phyloP scores from a whole-genome alignment of 73 alveolate genomes.

The Effrenium voratum region DNA sequence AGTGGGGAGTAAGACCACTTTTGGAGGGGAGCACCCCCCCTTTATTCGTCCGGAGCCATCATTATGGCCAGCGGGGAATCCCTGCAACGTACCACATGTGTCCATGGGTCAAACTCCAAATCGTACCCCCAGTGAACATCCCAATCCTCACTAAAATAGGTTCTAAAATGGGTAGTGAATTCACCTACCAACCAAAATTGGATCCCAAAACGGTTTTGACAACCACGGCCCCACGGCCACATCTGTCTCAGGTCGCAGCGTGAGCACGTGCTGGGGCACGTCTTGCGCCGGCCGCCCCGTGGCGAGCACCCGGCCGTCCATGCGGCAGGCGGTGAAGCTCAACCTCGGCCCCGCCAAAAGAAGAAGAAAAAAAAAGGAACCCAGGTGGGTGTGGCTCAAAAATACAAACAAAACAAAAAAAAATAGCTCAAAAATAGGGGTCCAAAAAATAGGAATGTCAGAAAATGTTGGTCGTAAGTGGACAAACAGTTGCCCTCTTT shows the following conservation, averaged over 20 bases:
- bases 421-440: too few relatives aligned
- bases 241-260: not conserved
- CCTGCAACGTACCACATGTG: not conserved
- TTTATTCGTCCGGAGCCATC: too few relatives aligned
- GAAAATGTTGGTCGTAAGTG: too few relatives aligned
- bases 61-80: not conserved
- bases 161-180: not conserved
- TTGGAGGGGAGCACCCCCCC: too few relatives aligned
- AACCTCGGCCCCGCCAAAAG: too few relatives aligned
- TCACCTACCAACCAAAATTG: not conserved
- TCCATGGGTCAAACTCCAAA: not conserved
- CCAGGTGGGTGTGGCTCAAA: too few relatives aligned
- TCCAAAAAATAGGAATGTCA: too few relatives aligned
- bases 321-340: conserved; percentile 23
- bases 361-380: too few relatives aligned
- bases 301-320: conserved; percentile 54
- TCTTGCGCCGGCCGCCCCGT: conserved; percentile 42
- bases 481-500: too few relatives aligned
- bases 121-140: not conserved
- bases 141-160: not conserved
- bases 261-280: conserved; percentile 35
- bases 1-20: too few relatives aligned
- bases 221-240: not conserved
- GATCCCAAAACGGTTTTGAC: not conserved
- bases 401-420: too few relatives aligned